Evolutionary conservation across 768 basidiomycete species (phyloP).

Genomic region (Chiua virens): DNA sequence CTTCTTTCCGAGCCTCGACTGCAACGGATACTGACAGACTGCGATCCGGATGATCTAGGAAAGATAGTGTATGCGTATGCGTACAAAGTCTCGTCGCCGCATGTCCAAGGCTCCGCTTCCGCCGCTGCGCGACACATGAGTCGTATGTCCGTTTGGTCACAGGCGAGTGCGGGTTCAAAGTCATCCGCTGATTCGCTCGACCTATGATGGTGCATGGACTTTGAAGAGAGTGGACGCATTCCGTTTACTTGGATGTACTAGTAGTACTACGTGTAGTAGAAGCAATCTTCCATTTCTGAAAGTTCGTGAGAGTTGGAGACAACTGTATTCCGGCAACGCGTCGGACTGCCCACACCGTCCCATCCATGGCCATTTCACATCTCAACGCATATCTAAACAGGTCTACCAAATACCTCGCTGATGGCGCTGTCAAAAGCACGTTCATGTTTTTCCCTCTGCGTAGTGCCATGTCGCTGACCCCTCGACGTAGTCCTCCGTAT

Average conservation of each 20-base stretch:
- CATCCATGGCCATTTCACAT: slow-evolving; percentile 26
- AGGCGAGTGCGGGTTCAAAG: too few relatives aligned
- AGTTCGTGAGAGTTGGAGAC: not conserved
- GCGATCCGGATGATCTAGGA: slow-evolving; percentile 3
- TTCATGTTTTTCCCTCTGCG: slow-evolving; percentile 16
- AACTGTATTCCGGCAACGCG: too few relatives aligned
- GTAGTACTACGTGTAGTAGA: too few relatives aligned
- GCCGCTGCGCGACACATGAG: not conserved
- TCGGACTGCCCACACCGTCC: too few relatives aligned
- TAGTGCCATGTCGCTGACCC: slow-evolving; percentile 9
- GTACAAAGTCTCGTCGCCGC: slow-evolving; percentile 5
- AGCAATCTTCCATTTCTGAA: too few relatives aligned
- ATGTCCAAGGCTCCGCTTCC: not conserved
- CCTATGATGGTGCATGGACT: too few relatives aligned
- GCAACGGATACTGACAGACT: not conserved
- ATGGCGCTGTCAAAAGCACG: slow-evolving; percentile 43
- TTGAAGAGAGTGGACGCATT: too few relatives aligned
- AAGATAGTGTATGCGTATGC: not conserved
- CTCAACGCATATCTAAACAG: slow-evolving; percentile 37
- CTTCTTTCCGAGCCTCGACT: not conserved
- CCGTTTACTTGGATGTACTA: too few relatives aligned
- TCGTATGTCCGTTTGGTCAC: slow-evolving; percentile 29
- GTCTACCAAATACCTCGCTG: slow-evolving; percentile 38
- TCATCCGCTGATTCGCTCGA: too few relatives aligned
- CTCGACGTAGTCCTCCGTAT: slow-evolving; percentile 60